These are phyloP conservation scores for Papiliotrema nemorosa DNA, from an alignment of 1,284 basidiomycete species.

Conservation along the genomic window DNA sequence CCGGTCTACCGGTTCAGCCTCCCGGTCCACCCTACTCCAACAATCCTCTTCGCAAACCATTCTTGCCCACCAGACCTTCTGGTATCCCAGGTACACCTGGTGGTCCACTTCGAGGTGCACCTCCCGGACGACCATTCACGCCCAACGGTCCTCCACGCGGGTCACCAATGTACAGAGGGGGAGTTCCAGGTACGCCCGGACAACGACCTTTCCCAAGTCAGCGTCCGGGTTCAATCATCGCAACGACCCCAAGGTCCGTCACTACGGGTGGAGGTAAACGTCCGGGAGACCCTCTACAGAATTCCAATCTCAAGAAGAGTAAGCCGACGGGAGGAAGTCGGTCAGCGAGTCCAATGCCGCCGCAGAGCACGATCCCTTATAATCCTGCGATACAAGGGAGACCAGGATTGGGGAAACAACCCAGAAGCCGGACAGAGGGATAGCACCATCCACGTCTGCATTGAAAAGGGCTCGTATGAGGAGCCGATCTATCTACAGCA, in stretches of 20 bases:
- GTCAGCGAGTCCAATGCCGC: constrained; percentile 6
- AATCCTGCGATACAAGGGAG: background rate
- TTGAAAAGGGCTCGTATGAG: background rate
- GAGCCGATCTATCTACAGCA: background rate
- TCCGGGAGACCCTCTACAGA: background rate
- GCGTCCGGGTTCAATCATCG: too few relatives aligned
- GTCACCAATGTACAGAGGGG: too few relatives aligned
- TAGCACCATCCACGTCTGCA: too few relatives aligned
- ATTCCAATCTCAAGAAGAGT: background rate
- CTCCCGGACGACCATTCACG: background rate
- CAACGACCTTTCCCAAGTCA: too few relatives aligned
- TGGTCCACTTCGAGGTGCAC: background rate
- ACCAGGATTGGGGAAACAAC: constrained; percentile 1
- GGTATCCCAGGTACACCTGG: background rate
- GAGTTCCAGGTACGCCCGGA: background rate
- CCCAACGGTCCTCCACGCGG: background rate
- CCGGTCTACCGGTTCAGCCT: background rate
- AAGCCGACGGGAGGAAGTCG: constrained; percentile 5
- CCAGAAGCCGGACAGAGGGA: constrained; percentile 1
- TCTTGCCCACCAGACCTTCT: background rate
- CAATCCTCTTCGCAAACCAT: background rate
- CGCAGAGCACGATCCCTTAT: background rate
- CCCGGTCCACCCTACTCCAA: background rate
- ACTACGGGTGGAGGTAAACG: background rate
- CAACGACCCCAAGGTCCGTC: too few relatives aligned